Evolutionary conservation across 345 rosid species (phyloP), one percentile per base, ranked within the genome.

Genomic region (Cardamine resedifolia): DNA sequence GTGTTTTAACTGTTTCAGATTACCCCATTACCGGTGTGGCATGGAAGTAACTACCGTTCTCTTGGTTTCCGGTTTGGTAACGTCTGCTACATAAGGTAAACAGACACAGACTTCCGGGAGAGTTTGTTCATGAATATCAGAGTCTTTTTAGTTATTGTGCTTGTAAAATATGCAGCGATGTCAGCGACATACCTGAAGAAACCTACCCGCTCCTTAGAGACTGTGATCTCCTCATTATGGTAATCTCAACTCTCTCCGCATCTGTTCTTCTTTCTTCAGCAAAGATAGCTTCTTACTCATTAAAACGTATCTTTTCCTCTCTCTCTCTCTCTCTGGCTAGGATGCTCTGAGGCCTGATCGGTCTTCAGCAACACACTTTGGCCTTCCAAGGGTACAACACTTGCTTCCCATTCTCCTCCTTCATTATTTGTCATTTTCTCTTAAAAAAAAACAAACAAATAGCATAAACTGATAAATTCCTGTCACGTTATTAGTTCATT

Each of bases 21-120:
- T 79, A 86, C 78, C 38, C 98, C 98, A 31, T 80, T 93, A 83
- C 97, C 97, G 5, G 92, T 93, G 73, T 93, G 98, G 96, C 98
- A 93, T 81, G 98, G 98, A 34, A 79, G 52, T 69, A 81, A 78
- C 64, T 93, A 90, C 76, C 87, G 92, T 44, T 90, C 94, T 24
- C 97, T 93, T 77, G 98, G 98, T 64, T 93, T 90, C 74, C 88
- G 97, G 34, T 93, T 93, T 69, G 94, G 96, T 49, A 82, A 85
- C 44, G 67, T 88, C 72, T 93, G 97, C 72, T 93, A 89, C 84
- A 86, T 89, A 68, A 93, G 96, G 98, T 93, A 79, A 69, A 27
- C 60, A 58, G 27, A 34, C 55, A 28, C 39, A 57, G 38, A 47
- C 21, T 19, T 19, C 4, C 71, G 38, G 10, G 27, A 19, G 26